These are phyloP conservation scores for Cyclotella kingstonii DNA, from an alignment of 108 stramenopile species.

Conservation along the genomic window DNA sequence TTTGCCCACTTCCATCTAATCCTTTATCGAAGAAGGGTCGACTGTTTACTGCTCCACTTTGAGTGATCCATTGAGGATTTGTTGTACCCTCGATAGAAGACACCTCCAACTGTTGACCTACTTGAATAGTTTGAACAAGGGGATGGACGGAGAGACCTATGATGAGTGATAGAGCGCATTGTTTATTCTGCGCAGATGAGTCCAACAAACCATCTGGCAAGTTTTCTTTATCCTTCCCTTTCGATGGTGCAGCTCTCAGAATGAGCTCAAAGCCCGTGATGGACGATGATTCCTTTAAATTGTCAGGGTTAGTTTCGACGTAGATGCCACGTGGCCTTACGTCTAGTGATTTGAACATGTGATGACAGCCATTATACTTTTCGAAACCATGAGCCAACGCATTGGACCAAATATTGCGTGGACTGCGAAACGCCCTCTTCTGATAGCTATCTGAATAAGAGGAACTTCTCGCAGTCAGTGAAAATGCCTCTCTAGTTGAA, in stretches of 20 bases:
- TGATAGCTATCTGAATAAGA: background rate
- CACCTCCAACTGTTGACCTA: slow-evolving; percentile 14
- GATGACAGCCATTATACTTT: slow-evolving; percentile 18
- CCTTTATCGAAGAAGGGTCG: slow-evolving; percentile 42
- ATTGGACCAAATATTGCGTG: slow-evolving; percentile 21
- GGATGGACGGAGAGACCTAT: slow-evolving; percentile 37
- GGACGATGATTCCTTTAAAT: background rate
- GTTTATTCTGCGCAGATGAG: slow-evolving; percentile 30
- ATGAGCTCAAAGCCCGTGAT: slow-evolving; percentile 24
- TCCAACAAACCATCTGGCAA: background rate
- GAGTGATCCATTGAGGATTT: slow-evolving; percentile 44
- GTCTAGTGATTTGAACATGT: slow-evolving; percentile 31
- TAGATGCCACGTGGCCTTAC: slow-evolving; percentile 10
- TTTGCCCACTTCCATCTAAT: slow-evolving; percentile 51
- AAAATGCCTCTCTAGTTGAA: slow-evolving; percentile 31
- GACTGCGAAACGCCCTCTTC: background rate
- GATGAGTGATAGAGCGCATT: slow-evolving; percentile 37
- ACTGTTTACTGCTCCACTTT: slow-evolving; percentile 22
- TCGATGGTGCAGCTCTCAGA: slow-evolving; percentile 15
- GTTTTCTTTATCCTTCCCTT: slow-evolving; percentile 5
- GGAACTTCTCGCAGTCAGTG: slow-evolving; percentile 21
- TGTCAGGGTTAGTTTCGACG: background rate
- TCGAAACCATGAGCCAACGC: slow-evolving; percentile 33
- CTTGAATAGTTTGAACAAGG: slow-evolving; percentile 26
- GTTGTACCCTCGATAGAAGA: slow-evolving; percentile 24